These are phyloP conservation scores for Candida cerambycidarum DNA, from an alignment of 805 yeast genomes.

Conservation along the genomic window DNA sequence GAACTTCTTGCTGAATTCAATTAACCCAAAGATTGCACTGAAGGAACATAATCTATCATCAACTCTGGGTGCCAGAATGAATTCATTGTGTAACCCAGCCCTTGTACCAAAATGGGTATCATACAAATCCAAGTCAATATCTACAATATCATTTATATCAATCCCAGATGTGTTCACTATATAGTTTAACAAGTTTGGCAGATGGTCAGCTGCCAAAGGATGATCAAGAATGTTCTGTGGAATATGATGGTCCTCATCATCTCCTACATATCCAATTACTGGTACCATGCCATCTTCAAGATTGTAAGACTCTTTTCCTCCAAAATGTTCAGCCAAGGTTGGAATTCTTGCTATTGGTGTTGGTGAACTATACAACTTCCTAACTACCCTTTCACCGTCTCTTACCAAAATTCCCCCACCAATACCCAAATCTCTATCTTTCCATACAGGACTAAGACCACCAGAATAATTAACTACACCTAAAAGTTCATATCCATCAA, in stretches of 20 bases:
- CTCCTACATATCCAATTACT: constrained; percentile 56
- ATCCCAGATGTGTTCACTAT: constrained; percentile 24
- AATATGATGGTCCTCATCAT: not conserved
- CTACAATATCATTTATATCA: constrained; percentile 24
- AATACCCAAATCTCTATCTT: constrained; percentile 83
- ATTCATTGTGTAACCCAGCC: constrained; percentile 39
- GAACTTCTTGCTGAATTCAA: constrained; percentile 22
- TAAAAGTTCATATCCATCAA: constrained; percentile 73
- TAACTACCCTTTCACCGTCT: constrained; percentile 32
- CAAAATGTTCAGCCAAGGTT: constrained; percentile 85
- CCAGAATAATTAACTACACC: constrained; percentile 89
- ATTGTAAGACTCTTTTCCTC: constrained; percentile 69
- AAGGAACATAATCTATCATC: constrained; percentile 45
- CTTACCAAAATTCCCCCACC: constrained; percentile 73
- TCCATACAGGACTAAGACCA: constrained; percentile 63
- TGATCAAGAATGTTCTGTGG: constrained; percentile 1
- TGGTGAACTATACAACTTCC: constrained; percentile 55
- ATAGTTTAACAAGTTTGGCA: constrained; percentile 32
- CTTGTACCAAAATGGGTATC: constrained; percentile 35
- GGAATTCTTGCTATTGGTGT: constrained; percentile 80
- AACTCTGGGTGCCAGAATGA: constrained; percentile 38
- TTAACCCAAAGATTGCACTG: constrained; percentile 34
- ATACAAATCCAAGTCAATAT: constrained; percentile 36
- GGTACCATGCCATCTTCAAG: constrained; percentile 78
- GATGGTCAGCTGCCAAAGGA: constrained; percentile 19